These are phyloP conservation scores for Oxytropis ochrocephala DNA, from an alignment of 306 rosid genomes.

Conservation along the genomic window DNA sequence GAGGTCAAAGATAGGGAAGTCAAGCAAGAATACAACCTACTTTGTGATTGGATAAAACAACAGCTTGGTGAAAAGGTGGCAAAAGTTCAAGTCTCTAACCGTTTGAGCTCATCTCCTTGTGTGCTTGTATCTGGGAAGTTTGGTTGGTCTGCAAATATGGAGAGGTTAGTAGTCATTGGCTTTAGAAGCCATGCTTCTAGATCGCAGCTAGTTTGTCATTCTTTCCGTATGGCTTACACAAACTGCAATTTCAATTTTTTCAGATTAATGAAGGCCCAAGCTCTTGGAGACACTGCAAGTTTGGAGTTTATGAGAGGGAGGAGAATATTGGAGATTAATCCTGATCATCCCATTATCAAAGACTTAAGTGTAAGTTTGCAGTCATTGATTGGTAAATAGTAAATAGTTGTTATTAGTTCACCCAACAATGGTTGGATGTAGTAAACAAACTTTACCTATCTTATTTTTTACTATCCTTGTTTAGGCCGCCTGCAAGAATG, in stretches of 20 bases:
- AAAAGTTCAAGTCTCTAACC: conserved; percentile 89
- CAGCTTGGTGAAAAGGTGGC: conserved; percentile 96
- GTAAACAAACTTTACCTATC: background rate
- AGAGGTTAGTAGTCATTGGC: conserved; percentile 53
- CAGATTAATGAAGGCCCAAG: conserved; percentile 99
- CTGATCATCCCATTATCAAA: conserved; percentile 85
- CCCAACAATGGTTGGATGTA: background rate
- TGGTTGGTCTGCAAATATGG: conserved; percentile 99
- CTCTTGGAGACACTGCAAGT: conserved; percentile 90
- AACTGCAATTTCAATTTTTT: background rate
- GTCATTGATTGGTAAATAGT: background rate
- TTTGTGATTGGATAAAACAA: conserved; percentile 97
- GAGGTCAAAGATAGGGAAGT: conserved; percentile 85
- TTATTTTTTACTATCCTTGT: background rate
- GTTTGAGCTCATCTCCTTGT: conserved; percentile 98
- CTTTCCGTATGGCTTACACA: background rate
- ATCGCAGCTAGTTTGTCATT: background rate
- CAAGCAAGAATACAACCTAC: conserved; percentile 73
- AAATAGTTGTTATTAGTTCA: background rate
- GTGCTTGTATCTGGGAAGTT: conserved; percentile 99
- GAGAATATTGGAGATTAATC: conserved; percentile 93
- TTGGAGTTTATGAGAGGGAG: conserved; percentile 99
- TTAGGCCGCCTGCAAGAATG: conserved; percentile 95
- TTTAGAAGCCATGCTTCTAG: background rate
- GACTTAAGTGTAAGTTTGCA: conserved; percentile 67